Evolutionary conservation across 2,329 filamentous ascomycete species (phyloP).

Genomic region (Hymenoscyphus scutula): DNA sequence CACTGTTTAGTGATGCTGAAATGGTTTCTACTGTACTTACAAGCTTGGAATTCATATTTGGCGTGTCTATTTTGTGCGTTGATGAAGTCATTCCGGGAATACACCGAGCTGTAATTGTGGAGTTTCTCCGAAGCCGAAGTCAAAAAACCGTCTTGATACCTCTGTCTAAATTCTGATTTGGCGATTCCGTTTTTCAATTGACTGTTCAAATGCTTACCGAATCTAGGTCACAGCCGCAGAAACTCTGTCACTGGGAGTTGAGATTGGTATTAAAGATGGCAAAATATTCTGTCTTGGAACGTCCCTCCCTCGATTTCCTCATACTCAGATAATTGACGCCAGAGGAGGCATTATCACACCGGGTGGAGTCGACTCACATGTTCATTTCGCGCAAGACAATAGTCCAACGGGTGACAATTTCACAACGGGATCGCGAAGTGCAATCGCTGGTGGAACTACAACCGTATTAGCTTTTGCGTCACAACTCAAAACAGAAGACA

Average conservation of each 20-base stretch:
- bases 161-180: background rate
- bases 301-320: constrained; percentile 35
- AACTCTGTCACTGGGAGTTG: constrained; percentile 41
- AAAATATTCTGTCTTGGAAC: constrained; percentile 46
- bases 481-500: constrained; percentile 47
- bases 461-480: constrained; percentile 58
- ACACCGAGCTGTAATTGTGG: background rate
- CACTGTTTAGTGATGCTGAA: background rate
- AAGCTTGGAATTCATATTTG: background rate
- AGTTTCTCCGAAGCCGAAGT: too few species aligned
- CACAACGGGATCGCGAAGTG: constrained; percentile 47
- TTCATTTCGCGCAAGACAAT: constrained; percentile 47
- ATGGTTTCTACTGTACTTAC: background rate
- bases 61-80: background rate
- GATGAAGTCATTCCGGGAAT: background rate
- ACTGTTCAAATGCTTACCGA: constrained; percentile 12
- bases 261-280: constrained; percentile 47
- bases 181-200: background rate
- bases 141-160: background rate
- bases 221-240: constrained; percentile 46
- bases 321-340: constrained; percentile 43
- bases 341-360: constrained; percentile 46
- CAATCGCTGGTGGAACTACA: constrained; percentile 57
- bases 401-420: constrained; percentile 43
- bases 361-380: constrained; percentile 49